Conservation (phyloP, 129 eudicot species). For the Saposhnikovia divaricata region DNA sequence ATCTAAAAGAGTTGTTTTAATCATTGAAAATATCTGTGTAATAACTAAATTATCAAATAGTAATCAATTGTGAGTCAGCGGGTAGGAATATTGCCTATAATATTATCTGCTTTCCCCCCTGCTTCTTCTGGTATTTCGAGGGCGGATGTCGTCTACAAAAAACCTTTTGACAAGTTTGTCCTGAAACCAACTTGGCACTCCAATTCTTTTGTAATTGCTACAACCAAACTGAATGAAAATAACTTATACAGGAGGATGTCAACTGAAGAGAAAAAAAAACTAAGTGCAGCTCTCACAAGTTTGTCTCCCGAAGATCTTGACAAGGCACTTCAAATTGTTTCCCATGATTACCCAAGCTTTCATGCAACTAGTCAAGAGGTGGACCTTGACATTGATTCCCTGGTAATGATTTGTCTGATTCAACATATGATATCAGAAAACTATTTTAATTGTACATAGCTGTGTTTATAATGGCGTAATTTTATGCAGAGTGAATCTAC, state of each 20-base stretch:
- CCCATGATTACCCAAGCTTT: conserved; percentile 60
- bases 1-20: background rate
- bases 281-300: conserved; percentile 42
- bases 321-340: conserved; percentile 66
- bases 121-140: background rate
- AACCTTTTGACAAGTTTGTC: background rate
- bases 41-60: background rate
- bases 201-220: background rate
- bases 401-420: conserved; percentile 28
- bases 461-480: background rate
- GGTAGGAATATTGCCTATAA: background rate
- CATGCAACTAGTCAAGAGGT: conserved; percentile 52
- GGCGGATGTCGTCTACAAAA: background rate
- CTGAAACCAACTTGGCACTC: background rate
- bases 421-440: background rate
- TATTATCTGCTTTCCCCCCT: background rate
- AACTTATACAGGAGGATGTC: conserved; percentile 61
- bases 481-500: conserved; percentile 62
- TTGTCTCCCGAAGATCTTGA: conserved; percentile 59
- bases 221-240: background rate
- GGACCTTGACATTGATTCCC: conserved; percentile 71
- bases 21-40: background rate
- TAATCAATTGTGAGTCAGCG: background rate
- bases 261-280: conserved; percentile 65
- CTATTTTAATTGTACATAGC: background rate